Conservation (phyloP, 768 basidiomycete species). For the Naganishia kalamii region DNA sequence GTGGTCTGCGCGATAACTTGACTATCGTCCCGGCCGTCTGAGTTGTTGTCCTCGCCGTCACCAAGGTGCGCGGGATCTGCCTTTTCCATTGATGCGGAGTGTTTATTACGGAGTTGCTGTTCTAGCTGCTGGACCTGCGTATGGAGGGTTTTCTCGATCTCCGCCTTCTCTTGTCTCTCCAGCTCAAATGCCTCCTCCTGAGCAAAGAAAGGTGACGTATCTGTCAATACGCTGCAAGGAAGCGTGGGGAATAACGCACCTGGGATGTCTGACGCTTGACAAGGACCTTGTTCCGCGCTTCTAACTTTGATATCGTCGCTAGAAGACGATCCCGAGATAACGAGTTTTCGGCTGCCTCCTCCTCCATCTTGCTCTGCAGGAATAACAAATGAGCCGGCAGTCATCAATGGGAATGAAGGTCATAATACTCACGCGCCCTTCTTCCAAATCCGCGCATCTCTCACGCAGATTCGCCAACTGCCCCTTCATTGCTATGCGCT, state of each 20-base stretch:
- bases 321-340: slow-evolving; percentile 31
- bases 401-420: not conserved
- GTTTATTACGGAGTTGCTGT: not conserved
- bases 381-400: too few relatives aligned
- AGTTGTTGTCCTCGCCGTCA: not conserved
- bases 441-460: not conserved
- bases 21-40: not conserved
- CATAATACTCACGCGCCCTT: not conserved
- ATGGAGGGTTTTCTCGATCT: slow-evolving; percentile 33
- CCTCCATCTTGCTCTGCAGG: slow-evolving; percentile 27
- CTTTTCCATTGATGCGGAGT: not conserved
- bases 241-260: slow-evolving; percentile 24
- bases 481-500: not conserved
- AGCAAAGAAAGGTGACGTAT: not conserved
- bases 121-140: slow-evolving; percentile 20
- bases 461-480: not conserved
- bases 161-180: slow-evolving; percentile 35
- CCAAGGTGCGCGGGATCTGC: not conserved
- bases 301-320: slow-evolving; percentile 26
- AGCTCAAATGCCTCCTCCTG: slow-evolving; percentile 40
- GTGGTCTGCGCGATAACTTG: not conserved
- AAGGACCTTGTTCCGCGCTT: slow-evolving; percentile 30
- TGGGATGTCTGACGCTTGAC: slow-evolving; percentile 37
- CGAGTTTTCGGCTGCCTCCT: slow-evolving; percentile 33
- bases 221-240: not conserved